Base-by-base conservation (phyloP, 306 rosid species). In the Cucumis cinereus region DNA sequence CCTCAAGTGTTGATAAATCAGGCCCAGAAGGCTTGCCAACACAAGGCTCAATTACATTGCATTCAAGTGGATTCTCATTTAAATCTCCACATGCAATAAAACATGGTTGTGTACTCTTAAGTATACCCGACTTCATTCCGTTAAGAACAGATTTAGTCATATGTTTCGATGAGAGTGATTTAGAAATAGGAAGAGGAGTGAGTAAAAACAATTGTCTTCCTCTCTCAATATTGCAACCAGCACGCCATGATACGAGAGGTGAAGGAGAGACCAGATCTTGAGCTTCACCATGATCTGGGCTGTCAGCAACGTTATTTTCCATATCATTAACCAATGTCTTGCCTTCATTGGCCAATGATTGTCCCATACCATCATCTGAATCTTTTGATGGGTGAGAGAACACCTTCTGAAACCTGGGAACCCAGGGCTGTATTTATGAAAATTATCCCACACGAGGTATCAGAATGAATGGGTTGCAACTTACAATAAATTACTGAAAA, bases 211-310 rank as follows among this genome's bases (percentile, higher is more conserved):
- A 70, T 54, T 92, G 97, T 78, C 96, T 89, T 80, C 91, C 91
- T 71, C 93, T 85, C 38, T 95, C 86, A 28, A 92, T 85, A 4
- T 91, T 87, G 74, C 99, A 86, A 43, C 92, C 82, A 35, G 89
- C 99, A 66, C 89, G 90, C 99, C 98, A 95, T 0, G 96, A 92
- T 68, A 95, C 99, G 49, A 95, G 96, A 17, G 99, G 97, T 38
- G 99, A 95, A 73, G 96, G 96, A 33, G 99, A 95, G 40, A 95
- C 80, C 67, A 91, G 69, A 13, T 84, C 82, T 50, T 79, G 78
- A 50, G 72, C 30, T 62, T 79, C 83, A 58, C 66, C n/a, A 55
- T 85, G 76, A 43, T 81, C 83, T 17, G 88, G 92, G 83, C 89
- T 82, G n/a, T 82, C 85, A 67, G 26, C 38, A 33, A 36, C 81